Conservation (phyloP, 176 grass and related monocot species). For the Aegilops speltoides region DNA sequence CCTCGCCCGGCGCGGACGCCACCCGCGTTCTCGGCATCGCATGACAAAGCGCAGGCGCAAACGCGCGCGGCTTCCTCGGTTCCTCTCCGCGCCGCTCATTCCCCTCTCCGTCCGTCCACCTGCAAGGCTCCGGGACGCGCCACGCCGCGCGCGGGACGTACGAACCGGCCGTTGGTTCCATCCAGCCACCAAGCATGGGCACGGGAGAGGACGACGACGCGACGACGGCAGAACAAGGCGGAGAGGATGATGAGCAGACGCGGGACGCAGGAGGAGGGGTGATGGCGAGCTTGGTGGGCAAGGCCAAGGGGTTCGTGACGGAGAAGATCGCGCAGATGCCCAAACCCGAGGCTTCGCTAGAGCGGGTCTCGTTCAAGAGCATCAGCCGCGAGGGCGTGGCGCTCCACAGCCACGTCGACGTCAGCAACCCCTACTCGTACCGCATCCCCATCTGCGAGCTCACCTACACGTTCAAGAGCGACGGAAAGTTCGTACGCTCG, state of each 20-base stretch:
- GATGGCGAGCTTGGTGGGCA: constrained; percentile 57
- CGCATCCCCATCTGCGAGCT: constrained; percentile 80
- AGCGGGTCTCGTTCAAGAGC: constrained; percentile 54
- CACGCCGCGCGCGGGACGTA: background rate
- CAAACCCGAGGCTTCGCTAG: constrained; percentile 67
- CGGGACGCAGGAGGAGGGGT: background rate
- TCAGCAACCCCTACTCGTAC: constrained; percentile 77
- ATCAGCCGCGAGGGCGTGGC: constrained; percentile 57
- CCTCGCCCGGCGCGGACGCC: too few species aligned
- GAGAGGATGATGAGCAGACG: background rate
- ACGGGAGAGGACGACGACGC: background rate
- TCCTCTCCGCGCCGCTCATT: background rate
- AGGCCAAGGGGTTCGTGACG: constrained; percentile 79
- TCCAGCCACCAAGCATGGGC: background rate
- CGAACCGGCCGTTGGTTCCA: background rate
- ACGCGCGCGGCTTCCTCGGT: background rate
- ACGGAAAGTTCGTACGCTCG: constrained; percentile 38
- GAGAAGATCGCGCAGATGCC: constrained; percentile 80
- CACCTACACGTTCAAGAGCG: constrained; percentile 65
- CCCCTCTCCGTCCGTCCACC: background rate
- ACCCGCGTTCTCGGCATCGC: too few species aligned
- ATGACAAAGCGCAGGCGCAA: background rate
- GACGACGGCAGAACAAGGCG: background rate
- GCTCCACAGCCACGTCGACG: constrained; percentile 65
- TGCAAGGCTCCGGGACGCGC: too few species aligned